Conservation (phyloP, 192 early-diverging fungal genomes). For the Geranomyces variabilis region DNA sequence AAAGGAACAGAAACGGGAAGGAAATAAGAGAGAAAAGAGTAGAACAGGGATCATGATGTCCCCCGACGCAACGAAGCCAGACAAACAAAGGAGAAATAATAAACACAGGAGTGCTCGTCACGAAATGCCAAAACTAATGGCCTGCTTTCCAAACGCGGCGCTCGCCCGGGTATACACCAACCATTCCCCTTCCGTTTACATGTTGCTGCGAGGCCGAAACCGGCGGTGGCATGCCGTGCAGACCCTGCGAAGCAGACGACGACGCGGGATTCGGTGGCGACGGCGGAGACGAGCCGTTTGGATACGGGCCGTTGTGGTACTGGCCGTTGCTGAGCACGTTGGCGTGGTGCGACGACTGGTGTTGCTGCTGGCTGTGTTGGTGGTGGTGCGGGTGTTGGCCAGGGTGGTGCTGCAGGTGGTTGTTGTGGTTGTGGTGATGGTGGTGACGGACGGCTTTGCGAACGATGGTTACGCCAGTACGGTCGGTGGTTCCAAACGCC, state of each 20-base stretch:
- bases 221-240: too few species aligned
- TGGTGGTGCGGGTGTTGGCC: neutral
- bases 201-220: neutral
- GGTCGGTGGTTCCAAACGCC: conserved; percentile 51
- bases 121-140: neutral
- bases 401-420: neutral
- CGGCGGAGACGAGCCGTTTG: neutral
- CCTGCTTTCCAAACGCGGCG: conserved; percentile 6
- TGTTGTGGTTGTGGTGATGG: neutral
- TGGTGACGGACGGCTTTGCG: conserved; percentile 47
- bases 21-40: too few species aligned
- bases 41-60: too few species aligned
- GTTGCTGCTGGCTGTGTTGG: too few species aligned
- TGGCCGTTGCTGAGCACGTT: too few species aligned
- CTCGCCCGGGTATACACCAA: conserved; percentile 1
- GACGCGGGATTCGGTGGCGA: neutral
- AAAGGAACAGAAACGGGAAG: too few species aligned
- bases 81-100: too few species aligned
- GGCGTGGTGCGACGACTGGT: too few species aligned
- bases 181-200: conserved; percentile 9
- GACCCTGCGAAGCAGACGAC: too few species aligned
- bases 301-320: neutral
- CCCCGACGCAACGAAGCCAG: too few species aligned
- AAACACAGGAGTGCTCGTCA: too few species aligned
- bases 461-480: conserved; percentile 59